Percentiles rank a stretch among this genome's conserved stretches.
Conservation (phyloP, 2,329 filamentous ascomycete genomes). For the Cladophialophora psammophila region DNA sequence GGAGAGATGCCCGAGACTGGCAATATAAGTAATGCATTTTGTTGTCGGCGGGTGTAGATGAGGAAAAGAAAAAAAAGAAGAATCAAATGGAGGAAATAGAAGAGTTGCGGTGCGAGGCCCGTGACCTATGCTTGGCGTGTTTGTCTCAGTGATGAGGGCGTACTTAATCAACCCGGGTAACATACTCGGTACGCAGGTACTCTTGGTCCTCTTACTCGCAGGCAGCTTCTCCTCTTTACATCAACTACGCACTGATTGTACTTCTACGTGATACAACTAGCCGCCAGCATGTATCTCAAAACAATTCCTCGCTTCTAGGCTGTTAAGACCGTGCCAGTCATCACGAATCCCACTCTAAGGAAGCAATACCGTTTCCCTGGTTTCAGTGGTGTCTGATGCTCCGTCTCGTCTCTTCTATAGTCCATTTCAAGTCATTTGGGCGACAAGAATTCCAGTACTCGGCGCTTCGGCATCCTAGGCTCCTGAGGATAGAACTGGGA, state of each 20-base stretch:
- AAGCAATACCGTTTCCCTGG: not conserved
- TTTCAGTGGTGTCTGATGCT: not conserved
- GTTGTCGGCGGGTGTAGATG: constrained; percentile 36
- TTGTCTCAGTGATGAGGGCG: not conserved
- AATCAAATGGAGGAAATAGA: constrained; percentile 1
- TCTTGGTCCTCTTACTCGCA: not conserved
- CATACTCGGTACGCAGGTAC: too few species aligned
- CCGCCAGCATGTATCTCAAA: not conserved
- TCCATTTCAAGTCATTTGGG: not conserved
- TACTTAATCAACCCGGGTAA: too few species aligned
- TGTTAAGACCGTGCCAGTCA: not conserved
- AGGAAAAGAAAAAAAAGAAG: constrained; percentile 16
- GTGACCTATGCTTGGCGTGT: constrained; percentile 18
- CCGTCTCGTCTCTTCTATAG: not conserved
- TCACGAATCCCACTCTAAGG: not conserved
- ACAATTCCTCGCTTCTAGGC: not conserved
- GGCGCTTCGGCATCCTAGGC: not conserved
- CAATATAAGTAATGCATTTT: constrained; percentile 38
- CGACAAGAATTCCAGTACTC: not conserved
- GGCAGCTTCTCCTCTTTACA: not conserved
- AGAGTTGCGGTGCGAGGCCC: not conserved
- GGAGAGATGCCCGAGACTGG: constrained; percentile 35
- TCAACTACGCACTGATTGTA: not conserved
- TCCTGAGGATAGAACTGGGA: not conserved
- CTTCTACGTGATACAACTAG: not conserved